phyloP scores from a whole-genome alignment of 176 grass and related monocot species.

The Alloteropsis semialata region DNA sequence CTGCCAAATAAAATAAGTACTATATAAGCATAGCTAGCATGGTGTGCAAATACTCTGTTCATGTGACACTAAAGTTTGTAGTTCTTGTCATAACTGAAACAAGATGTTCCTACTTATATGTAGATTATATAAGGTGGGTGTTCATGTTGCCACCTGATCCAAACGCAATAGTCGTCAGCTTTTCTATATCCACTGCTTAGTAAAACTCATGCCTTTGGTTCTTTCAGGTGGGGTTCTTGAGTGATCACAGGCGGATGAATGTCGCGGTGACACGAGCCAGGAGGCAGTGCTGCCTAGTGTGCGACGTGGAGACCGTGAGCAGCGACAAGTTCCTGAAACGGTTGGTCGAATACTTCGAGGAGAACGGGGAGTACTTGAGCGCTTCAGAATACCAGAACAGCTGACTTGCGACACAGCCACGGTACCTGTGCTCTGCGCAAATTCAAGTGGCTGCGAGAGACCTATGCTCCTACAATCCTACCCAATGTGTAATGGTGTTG shows the following conservation, averaged over 20 bases:
- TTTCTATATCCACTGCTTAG: not conserved
- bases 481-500: not conserved
- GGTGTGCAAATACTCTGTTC: not conserved
- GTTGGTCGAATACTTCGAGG: slow-evolving; percentile 85
- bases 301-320: slow-evolving; percentile 78
- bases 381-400: slow-evolving; percentile 66
- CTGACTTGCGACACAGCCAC: not conserved
- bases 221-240: slow-evolving; percentile 85
- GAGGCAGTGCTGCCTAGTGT: slow-evolving; percentile 91
- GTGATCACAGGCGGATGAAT: slow-evolving; percentile 92
- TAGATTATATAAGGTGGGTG: not conserved
- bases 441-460: not conserved
- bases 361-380: slow-evolving; percentile 78
- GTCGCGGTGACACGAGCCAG: slow-evolving; percentile 90
- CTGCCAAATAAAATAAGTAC: not conserved
- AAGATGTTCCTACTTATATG: not conserved
- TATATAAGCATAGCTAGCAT: not conserved
- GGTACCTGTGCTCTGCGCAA: not conserved
- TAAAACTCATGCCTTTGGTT: not conserved
- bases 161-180: not conserved
- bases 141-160: not conserved
- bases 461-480: not conserved
- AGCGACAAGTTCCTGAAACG: slow-evolving; percentile 79
- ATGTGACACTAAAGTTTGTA: not conserved
- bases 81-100: not conserved